Evolutionary conservation across 2,329 filamentous ascomycete genomes (phyloP).

Genomic region (Fusarium veterinarium): DNA sequence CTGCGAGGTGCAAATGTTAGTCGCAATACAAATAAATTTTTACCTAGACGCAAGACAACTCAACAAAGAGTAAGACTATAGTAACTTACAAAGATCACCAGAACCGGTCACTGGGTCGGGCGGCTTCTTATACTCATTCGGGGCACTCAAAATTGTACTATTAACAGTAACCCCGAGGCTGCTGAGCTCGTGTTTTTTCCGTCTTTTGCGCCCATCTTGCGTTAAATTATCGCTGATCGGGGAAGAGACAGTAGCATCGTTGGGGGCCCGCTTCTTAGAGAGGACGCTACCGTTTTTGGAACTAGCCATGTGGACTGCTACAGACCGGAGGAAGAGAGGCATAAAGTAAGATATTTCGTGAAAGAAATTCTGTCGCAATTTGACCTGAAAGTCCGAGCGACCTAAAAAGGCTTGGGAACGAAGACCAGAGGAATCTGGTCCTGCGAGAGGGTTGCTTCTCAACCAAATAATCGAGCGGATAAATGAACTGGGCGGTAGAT

Average conservation of each 20-base stretch:
- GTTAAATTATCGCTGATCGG: constrained; percentile 42
- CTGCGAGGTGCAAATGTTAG: neutral
- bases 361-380: neutral
- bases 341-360: neutral
- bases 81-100: constrained; percentile 65
- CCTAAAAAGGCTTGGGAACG: neutral
- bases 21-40: constrained; percentile 57
- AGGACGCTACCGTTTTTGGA: constrained; percentile 25
- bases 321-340: neutral
- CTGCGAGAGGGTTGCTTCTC: neutral
- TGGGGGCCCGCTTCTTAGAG: constrained; percentile 45
- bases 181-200: constrained; percentile 2
- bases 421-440: neutral
- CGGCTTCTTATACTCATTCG: constrained; percentile 52
- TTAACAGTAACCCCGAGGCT: constrained; percentile 43
- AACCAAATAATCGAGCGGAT: neutral
- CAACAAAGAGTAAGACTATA: neutral
- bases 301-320: constrained; percentile 39
- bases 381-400: neutral
- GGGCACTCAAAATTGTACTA: constrained; percentile 39
- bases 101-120: constrained; percentile 69
- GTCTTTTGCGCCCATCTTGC: constrained; percentile 26
- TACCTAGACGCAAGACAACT: neutral
- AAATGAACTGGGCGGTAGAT: neutral
- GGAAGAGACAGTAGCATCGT: constrained; percentile 41